Percentiles rank a stretch among this genome's conserved stretches.
Evolutionary conservation across 2,329 filamentous ascomycete genomes (phyloP).

Genomic region (Paecilomyces variotii): DNA sequence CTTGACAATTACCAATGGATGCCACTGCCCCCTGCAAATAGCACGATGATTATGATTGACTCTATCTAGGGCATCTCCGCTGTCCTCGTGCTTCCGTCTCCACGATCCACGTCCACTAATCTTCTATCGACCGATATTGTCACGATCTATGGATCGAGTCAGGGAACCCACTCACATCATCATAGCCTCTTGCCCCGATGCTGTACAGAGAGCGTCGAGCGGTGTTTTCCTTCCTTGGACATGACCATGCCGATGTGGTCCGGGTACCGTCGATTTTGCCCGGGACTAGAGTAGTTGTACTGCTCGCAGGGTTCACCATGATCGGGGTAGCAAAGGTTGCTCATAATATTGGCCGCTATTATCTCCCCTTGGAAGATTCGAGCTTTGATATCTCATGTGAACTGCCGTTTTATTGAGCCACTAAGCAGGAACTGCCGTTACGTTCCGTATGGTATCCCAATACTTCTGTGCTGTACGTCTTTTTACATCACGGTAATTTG

Average conservation of each 20-base stretch:
- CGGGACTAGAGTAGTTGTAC: background rate
- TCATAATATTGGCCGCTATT: background rate
- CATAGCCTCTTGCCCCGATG: background rate
- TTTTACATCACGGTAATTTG: background rate
- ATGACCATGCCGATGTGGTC: background rate
- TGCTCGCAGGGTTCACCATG: background rate
- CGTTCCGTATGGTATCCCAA: background rate
- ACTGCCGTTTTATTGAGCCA: background rate
- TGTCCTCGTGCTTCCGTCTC: background rate
- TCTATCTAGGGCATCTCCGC: background rate
- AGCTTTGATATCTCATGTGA: background rate
- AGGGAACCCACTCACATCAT: background rate
- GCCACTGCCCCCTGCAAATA: background rate
- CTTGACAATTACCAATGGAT: background rate
- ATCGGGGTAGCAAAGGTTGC: background rate
- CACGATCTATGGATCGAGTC: background rate
- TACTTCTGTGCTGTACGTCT: background rate
- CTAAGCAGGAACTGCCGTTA: background rate
- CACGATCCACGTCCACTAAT: conserved; percentile 1
- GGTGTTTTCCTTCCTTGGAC: background rate
- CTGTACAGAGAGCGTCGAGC: background rate
- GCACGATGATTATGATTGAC: background rate
- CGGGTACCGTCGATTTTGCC: background rate
- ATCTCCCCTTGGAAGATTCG: background rate
- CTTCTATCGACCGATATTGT: background rate